Base-by-base conservation (phyloP, 768 basidiomycete species). In the Tubosaeta sp. region DNA sequence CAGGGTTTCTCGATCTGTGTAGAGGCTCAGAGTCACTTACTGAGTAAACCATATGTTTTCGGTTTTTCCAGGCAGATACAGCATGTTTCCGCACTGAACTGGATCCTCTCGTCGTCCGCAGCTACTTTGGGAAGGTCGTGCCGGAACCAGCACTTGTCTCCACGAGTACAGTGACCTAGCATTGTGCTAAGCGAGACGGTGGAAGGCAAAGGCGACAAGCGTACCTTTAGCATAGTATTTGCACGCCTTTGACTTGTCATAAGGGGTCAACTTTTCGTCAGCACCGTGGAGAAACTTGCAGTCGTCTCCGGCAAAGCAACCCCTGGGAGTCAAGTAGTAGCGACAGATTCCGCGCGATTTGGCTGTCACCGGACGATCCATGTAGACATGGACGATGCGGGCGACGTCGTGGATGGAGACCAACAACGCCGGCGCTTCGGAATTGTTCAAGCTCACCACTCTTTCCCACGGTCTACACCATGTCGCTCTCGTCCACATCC, bases 241-340 rank as follows among this genome's bases (percentile, higher is more conserved):
- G 72, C 90, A 91, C 29, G 71, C 70, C 74, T 91, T 90, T 30
- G 75, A 69, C 67, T 81, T 74, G 70, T 91, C 89, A 59, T 80
- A 87, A 3, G 84, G 84, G 3, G 86, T 85, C 38, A 86, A 31
- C 63, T 66, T 59, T 65, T 75, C 65, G 58, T 71, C 59, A 22
- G 75, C 71, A 42, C 78, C 80, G 53, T 92, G 89, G 11, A 86
- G 73, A 66, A 90, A 92, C 73, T 87, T 90, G 81, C 89, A 92
- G 6, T 67, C 66, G 46, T 80, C 68, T 31, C 81, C 84, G 7
- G 81, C 76, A 54, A 81, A 86, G 69, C 89, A 92, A 8, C 90
- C 89, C 44, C 85, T 72, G 0, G 75, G 65, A 18, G 77, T 75
- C 13, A 71, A 68, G 61, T 86, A 87, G 63, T 86, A 90, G 45